Evolutionary conservation across 169 alveolate species (phyloP), one percentile per base, ranked within the genome.

Genomic region (Plasmodium billcollinsi): DNA sequence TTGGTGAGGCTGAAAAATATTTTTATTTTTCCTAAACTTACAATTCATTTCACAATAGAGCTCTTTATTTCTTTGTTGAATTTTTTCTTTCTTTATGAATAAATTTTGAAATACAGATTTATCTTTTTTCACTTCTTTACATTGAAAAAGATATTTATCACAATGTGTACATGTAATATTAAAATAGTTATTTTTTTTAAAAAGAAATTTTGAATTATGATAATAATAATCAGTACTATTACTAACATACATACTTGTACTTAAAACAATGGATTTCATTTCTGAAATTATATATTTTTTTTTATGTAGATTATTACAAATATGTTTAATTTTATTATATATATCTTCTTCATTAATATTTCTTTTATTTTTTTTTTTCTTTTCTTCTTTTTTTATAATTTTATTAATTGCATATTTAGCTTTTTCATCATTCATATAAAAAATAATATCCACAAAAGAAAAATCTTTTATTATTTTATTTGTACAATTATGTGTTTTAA

Each of bases 381-480:
- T 63, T 45, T 76, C 70, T 65, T 76, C 89, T 18, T 76, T 76
- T 14, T 76, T 76, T 20, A 76, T 76, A 6, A 76, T 45, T 65
- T 76, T 76, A 14, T 54, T 76, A n/a, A 76, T 52, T 52, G 21
- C 9, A 47, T 76, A 65, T 21, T 76, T 76, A 1, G 78, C 76
- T 43, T 76, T 76, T 9, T 76, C 89, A 76, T 76, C 89, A 5
- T 76, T 52, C 89, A 76, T 76, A 65, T 76, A 76, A 29, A 76
- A 65, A 3, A 76, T 50, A 14, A 21, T 20, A 26, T 76, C 89
- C n/a, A 52, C 33, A 56, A 76, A 76, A 1, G 89, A 76, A 65
- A 76, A 76, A 8, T 76, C 74, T 76, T 76, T 76, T 14, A 9
- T 39, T 49, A 76, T 65, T 33, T 43, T 76, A 33, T 26, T 63